phyloP scores from a whole-genome alignment of 2,329 filamentous ascomycete genomes.

The Juglanconis sp. region DNA sequence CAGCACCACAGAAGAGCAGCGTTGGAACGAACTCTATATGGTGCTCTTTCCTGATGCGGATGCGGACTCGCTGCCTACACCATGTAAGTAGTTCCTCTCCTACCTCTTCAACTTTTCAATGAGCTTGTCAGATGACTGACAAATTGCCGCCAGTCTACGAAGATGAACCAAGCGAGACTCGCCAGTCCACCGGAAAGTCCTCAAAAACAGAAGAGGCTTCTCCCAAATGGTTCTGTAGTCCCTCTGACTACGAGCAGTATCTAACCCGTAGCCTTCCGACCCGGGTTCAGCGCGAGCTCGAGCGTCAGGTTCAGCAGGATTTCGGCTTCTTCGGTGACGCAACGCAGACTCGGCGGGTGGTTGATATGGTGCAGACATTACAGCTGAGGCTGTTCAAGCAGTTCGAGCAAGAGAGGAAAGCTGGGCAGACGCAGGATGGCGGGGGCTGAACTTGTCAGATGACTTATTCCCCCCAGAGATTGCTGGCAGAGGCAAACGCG shows the following conservation, averaged over 20 bases:
- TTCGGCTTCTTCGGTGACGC: slow-evolving; percentile 18
- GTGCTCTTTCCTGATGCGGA: slow-evolving; percentile 12
- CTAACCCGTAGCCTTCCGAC: slow-evolving; percentile 14
- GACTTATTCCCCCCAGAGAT: no score
- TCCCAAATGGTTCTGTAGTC: slow-evolving; percentile 13
- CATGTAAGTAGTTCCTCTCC: slow-evolving; percentile 9
- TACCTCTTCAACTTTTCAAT: not conserved
- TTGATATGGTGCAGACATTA: slow-evolving; percentile 18
- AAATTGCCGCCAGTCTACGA: slow-evolving; percentile 8
- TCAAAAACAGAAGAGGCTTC: not conserved
- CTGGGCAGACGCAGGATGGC: not conserved
- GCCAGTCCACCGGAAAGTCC: not conserved
- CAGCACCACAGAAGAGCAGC: slow-evolving; percentile 17
- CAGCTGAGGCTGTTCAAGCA: slow-evolving; percentile 17
- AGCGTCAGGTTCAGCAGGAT: slow-evolving; percentile 16
- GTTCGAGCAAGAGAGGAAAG: slow-evolving; percentile 1
- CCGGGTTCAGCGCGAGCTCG: slow-evolving; percentile 17
- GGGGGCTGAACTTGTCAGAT: not conserved
- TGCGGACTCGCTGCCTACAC: slow-evolving; percentile 9
- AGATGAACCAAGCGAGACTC: slow-evolving; percentile 2
- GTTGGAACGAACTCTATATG: slow-evolving; percentile 18
- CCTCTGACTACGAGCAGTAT: slow-evolving; percentile 17
- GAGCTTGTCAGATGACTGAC: not conserved
- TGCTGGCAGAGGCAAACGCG: no score
- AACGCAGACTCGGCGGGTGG: slow-evolving; percentile 13